These are phyloP conservation scores for Russula griseocarnosa DNA, from an alignment of 768 basidiomycete genomes.

Conservation along the genomic window DNA sequence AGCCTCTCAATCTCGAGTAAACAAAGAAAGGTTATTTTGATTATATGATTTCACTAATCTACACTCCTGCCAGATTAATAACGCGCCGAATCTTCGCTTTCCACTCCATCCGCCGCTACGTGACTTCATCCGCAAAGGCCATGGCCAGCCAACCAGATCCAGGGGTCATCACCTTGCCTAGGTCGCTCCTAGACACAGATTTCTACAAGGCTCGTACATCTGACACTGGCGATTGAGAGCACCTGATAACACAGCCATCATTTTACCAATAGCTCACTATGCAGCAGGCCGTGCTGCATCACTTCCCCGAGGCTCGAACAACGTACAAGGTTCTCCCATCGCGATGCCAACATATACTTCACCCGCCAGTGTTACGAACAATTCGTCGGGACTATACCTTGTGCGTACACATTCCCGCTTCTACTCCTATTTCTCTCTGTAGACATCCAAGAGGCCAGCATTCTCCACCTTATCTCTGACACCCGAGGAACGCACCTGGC, in stretches of 20 bases:
- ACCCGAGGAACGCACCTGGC: slow-evolving; percentile 59
- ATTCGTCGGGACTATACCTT: slow-evolving; percentile 51
- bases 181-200: slow-evolving; percentile 86
- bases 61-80: not conserved
- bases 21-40: too few relatives aligned
- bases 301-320: slow-evolving; percentile 68
- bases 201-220: slow-evolving; percentile 64
- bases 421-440: not conserved
- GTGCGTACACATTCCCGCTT: slow-evolving; percentile 39
- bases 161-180: slow-evolving; percentile 29
- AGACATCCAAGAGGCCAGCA: slow-evolving; percentile 43
- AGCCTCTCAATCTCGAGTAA: too few relatives aligned
- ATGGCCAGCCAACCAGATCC: slow-evolving; percentile 15
- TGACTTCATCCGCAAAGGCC: not conserved
- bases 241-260: slow-evolving; percentile 5
- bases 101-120: not conserved
- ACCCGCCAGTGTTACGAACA: slow-evolving; percentile 58
- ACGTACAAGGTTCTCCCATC: slow-evolving; percentile 78
- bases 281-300: slow-evolving; percentile 85
- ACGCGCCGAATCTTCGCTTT: not conserved
- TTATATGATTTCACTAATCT: not conserved
- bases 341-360: slow-evolving; percentile 61
- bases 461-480: slow-evolving; percentile 63
- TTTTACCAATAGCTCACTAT: slow-evolving; percentile 66
- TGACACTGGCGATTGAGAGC: not conserved